Base-by-base conservation (phyloP, 1,284 basidiomycete genomes). In the Pyrrhoderma noxium region DNA sequence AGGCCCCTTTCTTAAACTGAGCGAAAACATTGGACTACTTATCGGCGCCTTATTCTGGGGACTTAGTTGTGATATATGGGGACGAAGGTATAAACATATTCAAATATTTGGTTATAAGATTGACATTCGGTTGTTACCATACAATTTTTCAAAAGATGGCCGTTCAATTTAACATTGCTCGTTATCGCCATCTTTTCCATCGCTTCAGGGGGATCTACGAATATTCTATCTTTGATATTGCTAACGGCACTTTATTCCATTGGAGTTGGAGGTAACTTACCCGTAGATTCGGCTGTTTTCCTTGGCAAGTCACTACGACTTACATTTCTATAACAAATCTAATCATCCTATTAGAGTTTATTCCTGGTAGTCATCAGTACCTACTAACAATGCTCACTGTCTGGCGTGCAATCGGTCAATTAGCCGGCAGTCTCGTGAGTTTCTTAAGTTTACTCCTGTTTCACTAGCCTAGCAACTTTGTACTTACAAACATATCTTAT, bases 251-350 rank as follows among this genome's bases (percentile, higher is more conserved):
- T 78, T 2, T 78, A 77, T 70, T 77, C 77, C 2, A 64, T 83
- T 3, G 82, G 83, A 1, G 85, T 81, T 1, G 88, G 77, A 34
- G 80, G 81, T 14, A 86, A 86, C 59, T 62, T 85, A 41, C 82
- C 88, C 0, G 85, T 91, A 5, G 88, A 91, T 62, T 85, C 85
- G 13, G 80, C 85, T 0, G 81, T 90, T 45, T 86, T 88, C 61
- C 72, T 90, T 9, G 82, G 85, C 85, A 51, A 58, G 69, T 62
- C 21, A 16, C 40, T 1, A 21, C n/a, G 3, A 27, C 40, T 25
- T 41, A 25, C 39, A 41, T 37, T 18, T n/a, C 38, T 46, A 14
- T 5, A 11, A 31, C 27, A 31, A 5, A 11, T 5, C 27, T 31
- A 31, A 31, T 31, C 5, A 31, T 31, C 11, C 8, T 21, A 22